Conservation (phyloP, 371 early-diverging fungal species). For the Blakeslea trispora region DNA sequence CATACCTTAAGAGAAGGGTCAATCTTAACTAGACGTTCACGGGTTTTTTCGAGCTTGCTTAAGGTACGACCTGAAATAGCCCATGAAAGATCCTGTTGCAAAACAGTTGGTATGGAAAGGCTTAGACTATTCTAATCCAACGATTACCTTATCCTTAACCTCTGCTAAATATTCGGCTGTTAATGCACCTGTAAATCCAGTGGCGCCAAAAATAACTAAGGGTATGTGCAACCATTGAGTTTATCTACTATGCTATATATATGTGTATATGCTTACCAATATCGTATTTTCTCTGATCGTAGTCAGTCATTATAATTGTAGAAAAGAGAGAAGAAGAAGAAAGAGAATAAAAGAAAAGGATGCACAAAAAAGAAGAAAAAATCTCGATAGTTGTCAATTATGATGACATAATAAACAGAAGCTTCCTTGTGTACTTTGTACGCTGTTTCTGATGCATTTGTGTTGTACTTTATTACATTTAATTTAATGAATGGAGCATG, state of each 20-base stretch:
- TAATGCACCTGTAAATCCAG: constrained; percentile 83
- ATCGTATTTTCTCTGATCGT: constrained; percentile 22
- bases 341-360: constrained; percentile 2
- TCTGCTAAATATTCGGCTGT: constrained; percentile 60
- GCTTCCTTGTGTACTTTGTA: no score
- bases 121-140: no score
- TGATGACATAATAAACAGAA: background rate
- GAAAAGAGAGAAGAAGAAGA: background rate
- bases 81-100: constrained; percentile 38
- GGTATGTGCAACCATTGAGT: background rate
- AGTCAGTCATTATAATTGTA: constrained; percentile 14
- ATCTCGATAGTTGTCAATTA: background rate
- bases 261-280: constrained; percentile 9
- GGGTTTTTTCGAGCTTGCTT: constrained; percentile 23
- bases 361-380: constrained; percentile 1
- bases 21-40: constrained; percentile 12
- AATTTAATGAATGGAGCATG: no score
- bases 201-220: constrained; percentile 78
- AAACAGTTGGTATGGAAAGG: no score
- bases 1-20: constrained; percentile 21
- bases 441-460: no score
- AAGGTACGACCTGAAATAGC: constrained; percentile 32
- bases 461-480: no score
- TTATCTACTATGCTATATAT: background rate
- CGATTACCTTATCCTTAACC: constrained; percentile 32